phyloP scores from a whole-genome alignment of 2,329 filamentous ascomycete species.

The Trichoderma pleuroti region DNA sequence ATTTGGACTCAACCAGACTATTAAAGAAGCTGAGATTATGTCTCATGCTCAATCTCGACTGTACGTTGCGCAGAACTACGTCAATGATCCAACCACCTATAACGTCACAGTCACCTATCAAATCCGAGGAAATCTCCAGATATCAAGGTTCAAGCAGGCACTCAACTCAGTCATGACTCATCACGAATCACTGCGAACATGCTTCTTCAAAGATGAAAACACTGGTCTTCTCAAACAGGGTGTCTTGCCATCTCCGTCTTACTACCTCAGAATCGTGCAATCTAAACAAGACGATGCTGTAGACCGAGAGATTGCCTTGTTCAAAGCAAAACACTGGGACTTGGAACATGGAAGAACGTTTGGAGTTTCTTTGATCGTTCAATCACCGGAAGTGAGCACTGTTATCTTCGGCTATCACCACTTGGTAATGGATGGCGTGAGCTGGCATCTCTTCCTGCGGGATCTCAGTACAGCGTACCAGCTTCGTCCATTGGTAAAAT shows the following conservation, averaged over 20 bases:
- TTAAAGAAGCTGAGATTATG: neutral
- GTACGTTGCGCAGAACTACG: neutral
- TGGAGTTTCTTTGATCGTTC: neutral
- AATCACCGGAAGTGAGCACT: neutral
- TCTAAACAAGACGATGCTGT: neutral
- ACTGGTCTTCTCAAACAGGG: neutral
- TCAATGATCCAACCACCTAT: neutral
- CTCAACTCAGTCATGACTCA: neutral
- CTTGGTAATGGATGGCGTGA: neutral
- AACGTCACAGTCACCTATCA: neutral
- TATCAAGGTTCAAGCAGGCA: neutral
- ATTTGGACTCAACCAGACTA: neutral
- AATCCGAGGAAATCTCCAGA: neutral
- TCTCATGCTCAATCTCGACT: neutral
- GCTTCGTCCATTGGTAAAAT: neutral
- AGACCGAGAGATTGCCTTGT: neutral
- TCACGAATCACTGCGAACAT: neutral
- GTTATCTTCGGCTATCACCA: neutral
- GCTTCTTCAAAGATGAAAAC: neutral
- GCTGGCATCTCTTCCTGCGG: neutral
- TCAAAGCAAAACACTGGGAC: neutral
- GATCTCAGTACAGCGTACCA: neutral
- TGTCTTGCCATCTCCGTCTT: neutral
- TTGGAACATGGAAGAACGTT: neutral
- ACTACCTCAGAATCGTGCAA: neutral